phyloP scores from a whole-genome alignment of 306 rosid genomes.

The Geum urbanum region DNA sequence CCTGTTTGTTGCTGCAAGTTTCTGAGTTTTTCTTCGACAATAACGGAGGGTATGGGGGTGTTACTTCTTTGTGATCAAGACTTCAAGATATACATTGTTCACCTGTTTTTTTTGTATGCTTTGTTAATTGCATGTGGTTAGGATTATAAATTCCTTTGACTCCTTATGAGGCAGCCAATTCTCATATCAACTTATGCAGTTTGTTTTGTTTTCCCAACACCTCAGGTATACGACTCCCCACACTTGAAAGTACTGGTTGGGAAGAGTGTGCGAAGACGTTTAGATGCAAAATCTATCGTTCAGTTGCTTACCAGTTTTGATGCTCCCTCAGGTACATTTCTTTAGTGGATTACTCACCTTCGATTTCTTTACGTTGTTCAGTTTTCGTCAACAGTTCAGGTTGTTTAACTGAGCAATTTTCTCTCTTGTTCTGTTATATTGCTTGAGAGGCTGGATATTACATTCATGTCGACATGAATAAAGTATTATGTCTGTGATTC shows the following conservation, averaged over 20 bases:
- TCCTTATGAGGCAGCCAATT: too few relatives aligned
- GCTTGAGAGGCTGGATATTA: neutral
- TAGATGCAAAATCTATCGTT: constrained; percentile 75
- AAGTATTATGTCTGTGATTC: neutral
- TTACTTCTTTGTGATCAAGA: too few relatives aligned
- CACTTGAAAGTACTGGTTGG: constrained; percentile 62
- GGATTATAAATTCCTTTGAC: too few relatives aligned
- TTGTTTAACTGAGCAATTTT: neutral
- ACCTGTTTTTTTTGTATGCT: too few relatives aligned
- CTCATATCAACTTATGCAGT: neutral
- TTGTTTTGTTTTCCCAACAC: constrained; percentile 8
- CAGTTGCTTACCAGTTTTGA: constrained; percentile 63
- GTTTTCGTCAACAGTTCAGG: neutral
- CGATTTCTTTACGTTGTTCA: neutral
- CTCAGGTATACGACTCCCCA: constrained; percentile 78
- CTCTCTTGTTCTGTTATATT: neutral
- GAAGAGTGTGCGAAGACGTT: constrained; percentile 59
- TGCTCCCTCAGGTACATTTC: constrained; percentile 62
- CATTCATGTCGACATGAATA: neutral
- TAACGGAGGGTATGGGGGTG: too few relatives aligned
- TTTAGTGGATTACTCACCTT: neutral
- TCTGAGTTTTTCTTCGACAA: too few relatives aligned
- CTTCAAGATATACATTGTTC: too few relatives aligned
- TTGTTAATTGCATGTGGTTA: too few relatives aligned
- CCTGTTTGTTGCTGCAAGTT: too few relatives aligned